Conservation (phyloP, 441 rosid genomes). For the Populus trichocarpa region DNA sequence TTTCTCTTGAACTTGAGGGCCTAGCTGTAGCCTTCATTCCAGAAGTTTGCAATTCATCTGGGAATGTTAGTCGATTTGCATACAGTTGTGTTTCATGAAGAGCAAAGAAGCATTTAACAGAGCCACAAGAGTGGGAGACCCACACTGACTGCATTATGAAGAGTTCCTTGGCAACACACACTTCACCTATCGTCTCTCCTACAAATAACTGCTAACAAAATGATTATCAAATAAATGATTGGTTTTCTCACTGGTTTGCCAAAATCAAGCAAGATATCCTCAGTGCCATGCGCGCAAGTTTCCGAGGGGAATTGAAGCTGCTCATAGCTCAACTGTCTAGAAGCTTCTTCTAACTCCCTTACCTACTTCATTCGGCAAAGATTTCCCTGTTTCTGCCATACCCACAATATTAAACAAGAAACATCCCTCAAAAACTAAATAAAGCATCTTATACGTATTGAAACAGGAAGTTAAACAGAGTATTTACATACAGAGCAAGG, state of each 20-base stretch:
- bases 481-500: slow-evolving; percentile 34
- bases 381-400: slow-evolving; percentile 40
- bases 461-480: background rate
- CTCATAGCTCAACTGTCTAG: slow-evolving; percentile 80
- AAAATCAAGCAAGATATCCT: slow-evolving; percentile 65
- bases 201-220: background rate
- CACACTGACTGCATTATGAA: too few relatives aligned
- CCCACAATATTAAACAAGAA: slow-evolving; percentile 12
- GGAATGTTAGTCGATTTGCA: background rate
- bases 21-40: too few relatives aligned
- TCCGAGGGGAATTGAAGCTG: slow-evolving; percentile 47
- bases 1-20: too few relatives aligned
- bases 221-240: background rate
- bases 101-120: background rate
- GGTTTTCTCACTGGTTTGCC: background rate
- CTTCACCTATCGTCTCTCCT: background rate
- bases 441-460: background rate
- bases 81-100: background rate
- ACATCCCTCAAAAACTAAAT: background rate
- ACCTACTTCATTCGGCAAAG: slow-evolving; percentile 46
- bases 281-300: slow-evolving; percentile 28
- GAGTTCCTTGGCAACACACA: too few relatives aligned
- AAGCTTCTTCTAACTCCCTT: slow-evolving; percentile 65
- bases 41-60: background rate
- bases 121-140: too few relatives aligned